These are phyloP conservation scores for Prunus yedoensis DNA, from an alignment of 331 rosid species.

Conservation along the genomic window DNA sequence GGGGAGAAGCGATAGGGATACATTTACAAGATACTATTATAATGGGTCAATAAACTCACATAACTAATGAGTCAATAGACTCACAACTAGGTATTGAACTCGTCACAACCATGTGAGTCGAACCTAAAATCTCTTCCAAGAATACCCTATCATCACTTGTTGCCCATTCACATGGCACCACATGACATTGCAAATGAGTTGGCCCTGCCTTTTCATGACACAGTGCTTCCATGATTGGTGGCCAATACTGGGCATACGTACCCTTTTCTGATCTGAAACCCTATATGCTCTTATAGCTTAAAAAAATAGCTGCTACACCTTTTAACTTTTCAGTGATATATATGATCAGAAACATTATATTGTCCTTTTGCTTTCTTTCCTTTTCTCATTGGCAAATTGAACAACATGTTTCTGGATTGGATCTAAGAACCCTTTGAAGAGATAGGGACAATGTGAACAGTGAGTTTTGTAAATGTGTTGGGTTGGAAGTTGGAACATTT, in stretches of 20 bases:
- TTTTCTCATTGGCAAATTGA: too few relatives aligned
- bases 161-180: slow-evolving; percentile 27
- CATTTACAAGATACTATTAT: too few relatives aligned
- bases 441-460: not conserved
- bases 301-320: not conserved
- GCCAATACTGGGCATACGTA: not conserved
- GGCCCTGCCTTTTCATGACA: slow-evolving; percentile 18
- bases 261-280: not conserved
- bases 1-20: too few relatives aligned
- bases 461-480: not conserved
- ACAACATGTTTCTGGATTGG: too few relatives aligned
- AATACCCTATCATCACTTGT: not conserved
- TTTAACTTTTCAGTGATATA: not conserved
- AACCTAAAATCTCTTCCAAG: too few relatives aligned
- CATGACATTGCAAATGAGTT: slow-evolving; percentile 15
- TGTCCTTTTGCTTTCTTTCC: too few relatives aligned
- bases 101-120: too few relatives aligned
- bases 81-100: too few relatives aligned
- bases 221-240: slow-evolving; percentile 8
- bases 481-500: not conserved
- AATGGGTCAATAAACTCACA: too few relatives aligned
- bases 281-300: not conserved
- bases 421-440: too few relatives aligned
- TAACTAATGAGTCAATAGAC: too few relatives aligned
- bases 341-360: not conserved